Evolutionary conservation across 176 grass and related monocot species (phyloP).

Genomic region (Triticum aestivum): IWGSC_CS_RefSeq_v2.1 NC_057800.1:666301621-666302120

Average conservation of each 20-base stretch:
- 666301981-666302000: background rate
- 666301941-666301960: slow-evolving; percentile 23
- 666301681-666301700: background rate
- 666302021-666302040: background rate
- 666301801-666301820: background rate
- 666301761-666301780: background rate
- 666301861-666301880: background rate
- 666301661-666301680: background rate
- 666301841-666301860: background rate
- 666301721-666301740: background rate
- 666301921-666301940: slow-evolving; percentile 24
- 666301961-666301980: background rate
- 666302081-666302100: background rate
- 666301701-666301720: background rate
- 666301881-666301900: background rate
- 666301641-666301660: background rate
- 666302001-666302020: background rate
- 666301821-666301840: background rate
- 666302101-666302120: background rate
- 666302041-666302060: background rate
- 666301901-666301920: background rate
- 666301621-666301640: background rate
- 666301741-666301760: background rate
- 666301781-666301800: background rate
- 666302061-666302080: no score